Evolutionary conservation across 1,284 basidiomycete species (phyloP).

Genomic region (Leccinum colubrinum): DNA sequence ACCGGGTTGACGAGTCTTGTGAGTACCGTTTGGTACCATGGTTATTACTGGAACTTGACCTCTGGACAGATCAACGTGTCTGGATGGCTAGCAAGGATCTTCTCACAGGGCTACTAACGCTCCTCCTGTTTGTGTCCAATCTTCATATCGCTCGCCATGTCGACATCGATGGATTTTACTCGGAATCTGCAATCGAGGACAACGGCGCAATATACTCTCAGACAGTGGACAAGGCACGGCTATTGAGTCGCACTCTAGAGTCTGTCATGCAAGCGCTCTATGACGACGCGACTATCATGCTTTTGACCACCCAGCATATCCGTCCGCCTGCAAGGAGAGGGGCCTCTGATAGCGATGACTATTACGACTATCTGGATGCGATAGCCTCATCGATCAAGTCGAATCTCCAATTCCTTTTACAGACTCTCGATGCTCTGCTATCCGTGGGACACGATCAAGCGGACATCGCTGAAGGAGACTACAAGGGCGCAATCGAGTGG

Average conservation of each 20-base stretch:
- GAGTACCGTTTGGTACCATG: constrained; percentile 18
- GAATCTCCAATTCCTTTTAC: constrained; percentile 53
- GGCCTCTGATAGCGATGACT: constrained; percentile 36
- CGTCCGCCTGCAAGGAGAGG: constrained; percentile 38
- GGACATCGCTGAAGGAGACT: constrained; percentile 62
- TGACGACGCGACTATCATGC: constrained; percentile 60
- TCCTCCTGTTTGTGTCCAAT: constrained; percentile 59
- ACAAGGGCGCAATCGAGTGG: constrained; percentile 71
- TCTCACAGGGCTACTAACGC: constrained; percentile 51
- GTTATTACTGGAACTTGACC: constrained; percentile 11
- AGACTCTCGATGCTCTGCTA: constrained; percentile 60
- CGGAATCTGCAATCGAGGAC: constrained; percentile 40
- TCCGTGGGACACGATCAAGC: constrained; percentile 68
- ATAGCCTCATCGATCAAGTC: constrained; percentile 49
- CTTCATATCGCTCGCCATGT: constrained; percentile 76
- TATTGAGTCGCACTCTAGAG: constrained; percentile 69
- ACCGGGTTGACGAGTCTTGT: constrained; percentile 41
- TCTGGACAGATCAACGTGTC: constrained; percentile 23
- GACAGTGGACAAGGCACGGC: constrained; percentile 62
- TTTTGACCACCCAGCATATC: constrained; percentile 55
- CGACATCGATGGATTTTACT: constrained; percentile 70
- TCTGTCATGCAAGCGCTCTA: constrained; percentile 65
- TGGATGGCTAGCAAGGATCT: constrained; percentile 44
- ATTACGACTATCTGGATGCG: constrained; percentile 47
- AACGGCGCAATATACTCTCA: constrained; percentile 53